Conservation (phyloP, 148 eudicot species). For the Silene uniflora region DNA sequence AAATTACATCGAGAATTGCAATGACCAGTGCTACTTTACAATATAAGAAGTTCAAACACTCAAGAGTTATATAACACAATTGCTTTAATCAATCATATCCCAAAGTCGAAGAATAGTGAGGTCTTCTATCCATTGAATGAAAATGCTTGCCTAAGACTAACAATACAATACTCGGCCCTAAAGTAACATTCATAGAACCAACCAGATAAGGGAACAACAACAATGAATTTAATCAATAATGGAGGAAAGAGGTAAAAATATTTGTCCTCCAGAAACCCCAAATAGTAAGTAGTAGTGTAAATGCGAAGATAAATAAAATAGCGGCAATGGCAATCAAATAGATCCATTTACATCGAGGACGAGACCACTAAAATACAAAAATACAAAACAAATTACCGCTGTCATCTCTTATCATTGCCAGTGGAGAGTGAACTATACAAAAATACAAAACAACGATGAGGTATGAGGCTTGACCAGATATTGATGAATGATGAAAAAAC, state of each 20-base stretch:
- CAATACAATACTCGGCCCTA: not conserved
- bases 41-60: not conserved
- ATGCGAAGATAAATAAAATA: too few species aligned
- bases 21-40: not conserved
- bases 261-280: not conserved
- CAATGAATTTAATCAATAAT: not conserved
- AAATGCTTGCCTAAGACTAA: not conserved
- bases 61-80: not conserved
- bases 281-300: too few species aligned
- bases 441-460: too few species aligned
- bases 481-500: too few species aligned
- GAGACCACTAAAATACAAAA: too few species aligned
- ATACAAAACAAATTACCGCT: too few species aligned
- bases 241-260: not conserved
- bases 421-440: too few species aligned
- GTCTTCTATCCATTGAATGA: not conserved
- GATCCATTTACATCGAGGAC: too few species aligned
- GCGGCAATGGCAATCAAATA: too few species aligned
- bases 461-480: too few species aligned
- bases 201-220: not conserved
- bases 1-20: not conserved
- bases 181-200: not conserved
- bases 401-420: too few species aligned
- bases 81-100: not conserved
- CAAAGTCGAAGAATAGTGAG: not conserved